These are phyloP conservation scores for Mortierella hygrophila DNA, from an alignment of 192 early-diverging fungal species.

Conservation along the genomic window DNA sequence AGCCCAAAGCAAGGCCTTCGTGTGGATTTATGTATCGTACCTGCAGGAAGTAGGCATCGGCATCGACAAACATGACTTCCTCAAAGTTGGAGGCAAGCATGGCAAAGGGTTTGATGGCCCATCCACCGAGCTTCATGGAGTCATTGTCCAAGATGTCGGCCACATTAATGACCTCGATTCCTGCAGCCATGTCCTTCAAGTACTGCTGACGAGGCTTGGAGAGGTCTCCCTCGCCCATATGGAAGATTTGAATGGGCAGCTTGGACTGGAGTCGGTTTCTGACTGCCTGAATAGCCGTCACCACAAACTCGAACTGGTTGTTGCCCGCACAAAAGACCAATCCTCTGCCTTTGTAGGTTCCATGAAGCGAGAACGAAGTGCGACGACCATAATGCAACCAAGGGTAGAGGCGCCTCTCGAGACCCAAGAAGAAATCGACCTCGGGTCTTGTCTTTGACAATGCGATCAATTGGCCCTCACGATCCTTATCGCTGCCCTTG, in stretches of 20 bases:
- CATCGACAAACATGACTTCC: slow-evolving; percentile 76
- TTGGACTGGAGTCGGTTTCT: slow-evolving; percentile 56
- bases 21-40: neutral
- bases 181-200: slow-evolving; percentile 35
- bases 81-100: slow-evolving; percentile 71
- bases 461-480: slow-evolving; percentile 16
- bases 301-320: slow-evolving; percentile 57
- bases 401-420: slow-evolving; percentile 57
- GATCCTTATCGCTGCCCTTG: slow-evolving; percentile 20
- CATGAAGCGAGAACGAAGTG: slow-evolving; percentile 55
- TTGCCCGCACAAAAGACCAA: slow-evolving; percentile 67
- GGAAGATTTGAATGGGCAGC: slow-evolving; percentile 73
- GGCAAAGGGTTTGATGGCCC: slow-evolving; percentile 79
- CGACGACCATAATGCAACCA: slow-evolving; percentile 53
- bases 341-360: slow-evolving; percentile 42
- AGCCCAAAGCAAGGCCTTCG: neutral
- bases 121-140: slow-evolving; percentile 64
- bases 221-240: slow-evolving; percentile 61
- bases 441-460: slow-evolving; percentile 30
- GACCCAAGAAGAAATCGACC: slow-evolving; percentile 42
- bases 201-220: slow-evolving; percentile 30
- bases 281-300: slow-evolving; percentile 56
- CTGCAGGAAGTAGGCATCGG: slow-evolving; percentile 76
- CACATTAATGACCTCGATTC: slow-evolving; percentile 55
- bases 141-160: slow-evolving; percentile 56